Conservation (phyloP, 352 stramenopile genomes). For the Pythium insidiosum region DNA sequence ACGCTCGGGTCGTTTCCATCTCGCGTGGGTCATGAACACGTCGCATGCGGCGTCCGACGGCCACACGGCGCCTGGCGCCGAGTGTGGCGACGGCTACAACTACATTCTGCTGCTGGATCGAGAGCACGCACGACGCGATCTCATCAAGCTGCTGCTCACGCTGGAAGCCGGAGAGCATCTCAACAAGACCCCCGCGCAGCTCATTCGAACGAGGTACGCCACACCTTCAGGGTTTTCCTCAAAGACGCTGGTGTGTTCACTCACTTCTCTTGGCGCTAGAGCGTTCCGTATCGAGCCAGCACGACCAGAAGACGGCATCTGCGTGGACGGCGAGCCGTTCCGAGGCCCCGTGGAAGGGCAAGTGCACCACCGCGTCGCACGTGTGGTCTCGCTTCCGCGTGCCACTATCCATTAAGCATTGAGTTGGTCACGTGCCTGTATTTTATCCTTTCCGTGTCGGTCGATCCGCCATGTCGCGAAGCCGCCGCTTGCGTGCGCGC, state of each 20-base stretch:
- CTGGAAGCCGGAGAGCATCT: conserved; percentile 50
- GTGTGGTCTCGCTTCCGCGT: conserved; percentile 4
- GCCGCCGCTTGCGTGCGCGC: conserved; percentile 42
- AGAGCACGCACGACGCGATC: conserved; percentile 23
- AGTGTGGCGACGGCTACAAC: conserved; percentile 42
- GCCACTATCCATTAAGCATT: not conserved
- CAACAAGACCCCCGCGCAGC: conserved; percentile 24
- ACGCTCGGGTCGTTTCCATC: conserved; percentile 17
- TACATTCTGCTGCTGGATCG: conserved; percentile 44
- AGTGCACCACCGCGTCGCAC: conserved; percentile 10
- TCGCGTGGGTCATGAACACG: conserved; percentile 30
- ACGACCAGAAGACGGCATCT: conserved; percentile 33
- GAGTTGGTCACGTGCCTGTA: no score
- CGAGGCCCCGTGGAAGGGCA: conserved; percentile 15
- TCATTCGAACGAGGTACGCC: conserved; percentile 46
- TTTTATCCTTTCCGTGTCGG: conserved; percentile 51
- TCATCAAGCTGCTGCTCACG: conserved; percentile 37
- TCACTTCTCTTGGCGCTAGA: conserved; percentile 8
- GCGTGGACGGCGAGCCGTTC: conserved; percentile 55
- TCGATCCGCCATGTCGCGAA: conserved; percentile 63
- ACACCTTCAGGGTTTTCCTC: no score
- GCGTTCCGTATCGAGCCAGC: conserved; percentile 33
- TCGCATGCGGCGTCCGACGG: conserved; percentile 20
- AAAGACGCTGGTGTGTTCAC: not conserved
- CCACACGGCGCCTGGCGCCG: conserved; percentile 15